Evolutionary conservation across 345 rosid species (phyloP).

Genomic region (Sonneratia caseolaris): DNA sequence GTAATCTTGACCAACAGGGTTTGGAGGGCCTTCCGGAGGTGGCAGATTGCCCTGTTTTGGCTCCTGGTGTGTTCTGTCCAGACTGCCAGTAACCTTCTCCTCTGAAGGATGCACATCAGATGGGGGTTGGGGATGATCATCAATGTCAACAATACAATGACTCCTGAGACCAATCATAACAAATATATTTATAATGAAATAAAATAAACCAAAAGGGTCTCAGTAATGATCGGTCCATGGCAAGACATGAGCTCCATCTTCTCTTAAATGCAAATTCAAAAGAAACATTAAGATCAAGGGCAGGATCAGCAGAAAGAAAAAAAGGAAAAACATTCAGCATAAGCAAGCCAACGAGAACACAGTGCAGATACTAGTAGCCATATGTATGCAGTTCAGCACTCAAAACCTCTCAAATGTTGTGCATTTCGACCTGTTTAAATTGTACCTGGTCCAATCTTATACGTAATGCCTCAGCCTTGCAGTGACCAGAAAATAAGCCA

Average conservation of each 20-base stretch:
- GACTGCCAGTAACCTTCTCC: constrained; percentile 13
- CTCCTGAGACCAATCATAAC: constrained; percentile 19
- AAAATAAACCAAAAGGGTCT: not conserved
- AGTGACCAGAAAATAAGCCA: too few relatives aligned
- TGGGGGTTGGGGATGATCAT: constrained; percentile 29
- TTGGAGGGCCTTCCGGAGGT: constrained; percentile 39
- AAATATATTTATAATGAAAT: too few relatives aligned
- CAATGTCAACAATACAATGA: constrained; percentile 27
- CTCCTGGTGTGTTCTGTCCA: constrained; percentile 25
- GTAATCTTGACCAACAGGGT: constrained; percentile 33
- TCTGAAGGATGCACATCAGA: constrained; percentile 16
- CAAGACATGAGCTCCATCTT: not conserved
- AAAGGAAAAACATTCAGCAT: not conserved
- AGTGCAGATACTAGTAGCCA: not conserved
- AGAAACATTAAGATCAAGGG: not conserved
- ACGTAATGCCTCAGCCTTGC: not conserved
- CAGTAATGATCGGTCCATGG: not conserved
- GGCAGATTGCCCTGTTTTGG: constrained; percentile 25
- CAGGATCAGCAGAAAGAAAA: not conserved
- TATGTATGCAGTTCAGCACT: not conserved
- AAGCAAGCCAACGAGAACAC: too few relatives aligned
- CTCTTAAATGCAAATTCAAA: not conserved
- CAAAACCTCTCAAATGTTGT: not conserved
- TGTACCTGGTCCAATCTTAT: not conserved
- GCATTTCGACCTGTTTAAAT: not conserved